phyloP scores from a whole-genome alignment of 2,329 filamentous ascomycete genomes.

The Trichoderma koningii region DNA sequence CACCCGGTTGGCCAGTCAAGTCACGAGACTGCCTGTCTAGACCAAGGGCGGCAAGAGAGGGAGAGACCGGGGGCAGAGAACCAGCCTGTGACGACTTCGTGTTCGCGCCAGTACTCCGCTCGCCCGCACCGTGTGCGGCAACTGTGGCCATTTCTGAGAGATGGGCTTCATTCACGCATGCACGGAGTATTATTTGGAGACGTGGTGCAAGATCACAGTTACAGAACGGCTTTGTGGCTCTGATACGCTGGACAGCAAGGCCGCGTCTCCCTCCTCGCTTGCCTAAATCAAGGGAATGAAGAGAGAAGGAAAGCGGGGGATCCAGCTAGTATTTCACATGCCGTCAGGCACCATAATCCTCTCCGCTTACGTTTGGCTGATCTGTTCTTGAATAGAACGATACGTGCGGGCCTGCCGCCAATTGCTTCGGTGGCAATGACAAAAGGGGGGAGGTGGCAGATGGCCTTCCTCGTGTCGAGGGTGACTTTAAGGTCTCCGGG shows the following conservation, averaged over 20 bases:
- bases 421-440: background rate
- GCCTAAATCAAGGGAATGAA: background rate
- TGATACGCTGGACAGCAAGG: background rate
- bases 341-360: background rate
- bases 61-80: background rate
- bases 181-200: background rate
- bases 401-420: background rate
- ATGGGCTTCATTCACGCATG: background rate
- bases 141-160: background rate
- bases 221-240: background rate
- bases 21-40: slow-evolving; percentile 18
- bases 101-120: background rate
- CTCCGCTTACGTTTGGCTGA: background rate
- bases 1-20: slow-evolving; percentile 21
- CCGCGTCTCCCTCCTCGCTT: background rate
- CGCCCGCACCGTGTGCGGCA: background rate
- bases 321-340: too few species aligned
- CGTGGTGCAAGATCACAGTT: background rate
- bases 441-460: background rate
- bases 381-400: background rate
- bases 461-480: background rate
- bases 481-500: slow-evolving; percentile 4
- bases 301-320: background rate
- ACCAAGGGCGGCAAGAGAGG: background rate
- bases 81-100: background rate